A percentile compares a stretch with the other conserved stretches of the same genome.
These are phyloP conservation scores for Jacaranda copaia DNA, from an alignment of 257 asterid genomes.

Conservation along the genomic window DNA sequence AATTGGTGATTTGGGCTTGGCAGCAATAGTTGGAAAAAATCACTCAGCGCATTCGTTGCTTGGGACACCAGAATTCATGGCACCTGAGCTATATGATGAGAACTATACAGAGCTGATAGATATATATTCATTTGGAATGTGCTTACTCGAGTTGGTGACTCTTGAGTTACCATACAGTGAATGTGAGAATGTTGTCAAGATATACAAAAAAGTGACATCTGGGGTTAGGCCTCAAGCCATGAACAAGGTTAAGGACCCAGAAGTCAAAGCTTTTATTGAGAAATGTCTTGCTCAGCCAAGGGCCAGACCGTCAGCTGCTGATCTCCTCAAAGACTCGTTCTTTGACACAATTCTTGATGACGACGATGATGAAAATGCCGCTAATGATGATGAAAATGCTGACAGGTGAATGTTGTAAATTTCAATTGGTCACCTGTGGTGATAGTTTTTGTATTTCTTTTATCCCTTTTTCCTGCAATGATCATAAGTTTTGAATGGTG, in stretches of 20 bases:
- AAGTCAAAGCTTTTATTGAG: conserved; percentile 67
- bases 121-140: conserved; percentile 80
- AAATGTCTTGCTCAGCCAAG: conserved; percentile 71
- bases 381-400: conserved; percentile 4
- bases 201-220: conserved; percentile 69
- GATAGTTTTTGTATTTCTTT: not conserved
- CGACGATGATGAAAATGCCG: conserved; percentile 43
- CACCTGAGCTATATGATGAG: conserved; percentile 84
- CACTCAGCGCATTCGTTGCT: conserved; percentile 73
- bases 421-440: not conserved
- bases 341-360: conserved; percentile 55
- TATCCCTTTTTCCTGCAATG: not conserved
- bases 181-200: conserved; percentile 70
- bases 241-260: conserved; percentile 68
- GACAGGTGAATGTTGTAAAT: not conserved
- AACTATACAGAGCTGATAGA: conserved; percentile 68
- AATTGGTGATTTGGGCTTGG: conserved; percentile 79
- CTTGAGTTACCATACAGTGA: conserved; percentile 73
- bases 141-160: conserved; percentile 82
- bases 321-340: conserved; percentile 68
- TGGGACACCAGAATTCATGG: conserved; percentile 91
- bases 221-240: conserved; percentile 78
- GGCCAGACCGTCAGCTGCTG: conserved; percentile 71
- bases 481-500: not conserved
- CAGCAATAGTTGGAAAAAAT: conserved; percentile 61